Evolutionary conservation across 306 rosid species (phyloP).

Genomic region (Medicago lupulina): DNA sequence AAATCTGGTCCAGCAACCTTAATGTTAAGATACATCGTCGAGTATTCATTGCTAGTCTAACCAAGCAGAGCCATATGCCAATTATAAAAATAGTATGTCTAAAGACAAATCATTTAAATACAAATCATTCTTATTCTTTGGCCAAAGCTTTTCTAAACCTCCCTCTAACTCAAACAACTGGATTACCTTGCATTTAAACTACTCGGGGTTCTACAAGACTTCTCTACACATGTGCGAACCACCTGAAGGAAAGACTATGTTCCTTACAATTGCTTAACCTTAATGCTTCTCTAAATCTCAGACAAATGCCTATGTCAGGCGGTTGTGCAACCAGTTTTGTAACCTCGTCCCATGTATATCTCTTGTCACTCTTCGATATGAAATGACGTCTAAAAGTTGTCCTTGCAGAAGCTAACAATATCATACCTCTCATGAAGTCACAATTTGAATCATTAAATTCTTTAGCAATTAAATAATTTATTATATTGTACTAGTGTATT

Average conservation of each 20-base stretch:
- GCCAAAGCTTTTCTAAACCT: not conserved
- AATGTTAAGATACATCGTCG: no score
- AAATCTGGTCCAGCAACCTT: no score
- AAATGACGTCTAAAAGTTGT: conserved; percentile 1
- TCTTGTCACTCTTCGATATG: no score
- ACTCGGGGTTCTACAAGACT: not conserved
- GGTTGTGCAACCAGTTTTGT: no score
- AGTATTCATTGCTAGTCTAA: no score
- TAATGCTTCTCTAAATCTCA: not conserved
- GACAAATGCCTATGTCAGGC: not conserved
- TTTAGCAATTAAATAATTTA: no score
- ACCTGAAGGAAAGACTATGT: not conserved
- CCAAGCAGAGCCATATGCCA: no score
- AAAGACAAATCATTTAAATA: not conserved
- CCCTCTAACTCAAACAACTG: not conserved
- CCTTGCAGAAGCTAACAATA: not conserved
- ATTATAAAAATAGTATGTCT: no score
- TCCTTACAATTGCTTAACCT: not conserved
- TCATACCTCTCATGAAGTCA: no score
- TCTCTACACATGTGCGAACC: not conserved
- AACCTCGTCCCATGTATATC: no score
- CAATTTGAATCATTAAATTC: no score
- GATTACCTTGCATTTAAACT: not conserved
- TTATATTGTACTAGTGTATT: no score
- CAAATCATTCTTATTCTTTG: conserved; percentile 14